Base-by-base conservation (phyloP, 1,284 basidiomycete genomes). In the Prillingera fragicola region DNA sequence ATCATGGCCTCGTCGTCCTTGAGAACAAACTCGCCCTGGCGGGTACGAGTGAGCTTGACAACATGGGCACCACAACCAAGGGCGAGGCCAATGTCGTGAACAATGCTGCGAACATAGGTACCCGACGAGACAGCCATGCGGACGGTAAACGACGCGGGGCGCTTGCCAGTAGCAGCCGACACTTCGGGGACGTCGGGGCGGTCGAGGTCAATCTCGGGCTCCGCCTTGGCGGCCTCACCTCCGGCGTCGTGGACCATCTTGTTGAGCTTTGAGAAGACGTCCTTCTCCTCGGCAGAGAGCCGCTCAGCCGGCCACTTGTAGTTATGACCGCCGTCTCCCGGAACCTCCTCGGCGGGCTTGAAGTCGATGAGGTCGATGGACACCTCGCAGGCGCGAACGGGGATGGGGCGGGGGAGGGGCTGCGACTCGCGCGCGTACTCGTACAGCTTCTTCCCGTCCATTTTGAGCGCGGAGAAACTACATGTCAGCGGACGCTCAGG, bases 401-500 rank as follows among this genome's bases (percentile, higher is more conserved):
- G 88, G 52, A 99, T 95, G 5, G 92, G 86, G 9, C 92, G 81
- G 17, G 95, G 95, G 13, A 98, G 78, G 0, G 91, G 87, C 39
- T 85, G 84, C 9, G 85, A 85, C 62, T 85, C 79, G 4, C 95
- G 81, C 12, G 95, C 95, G 65, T 98, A 99, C 62, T 98, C 94
- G 68, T 98, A 92, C 23, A 98, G 70, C 2, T 89, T 87, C 70
- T 82, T 91, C 2, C 95, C 95, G 59, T 98, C 91, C 88, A 98
- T 98, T 70, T 96, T 94, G 32, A 98, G 75, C 0, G 95, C 95
- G 10, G 94, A 98, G 72, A 94, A 99, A 66, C 91, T 96, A 55
- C n/a, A 12, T 2, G 35, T 45, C 35, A 45, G 47, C 24, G 22
- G 23, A 12, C 10, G 12, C n/a, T 5, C 17, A 26, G 4, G 3